Evolutionary conservation across 768 basidiomycete species (phyloP), one percentile per base, ranked within the genome.

Genomic region (Boletus bicolor): DNA sequence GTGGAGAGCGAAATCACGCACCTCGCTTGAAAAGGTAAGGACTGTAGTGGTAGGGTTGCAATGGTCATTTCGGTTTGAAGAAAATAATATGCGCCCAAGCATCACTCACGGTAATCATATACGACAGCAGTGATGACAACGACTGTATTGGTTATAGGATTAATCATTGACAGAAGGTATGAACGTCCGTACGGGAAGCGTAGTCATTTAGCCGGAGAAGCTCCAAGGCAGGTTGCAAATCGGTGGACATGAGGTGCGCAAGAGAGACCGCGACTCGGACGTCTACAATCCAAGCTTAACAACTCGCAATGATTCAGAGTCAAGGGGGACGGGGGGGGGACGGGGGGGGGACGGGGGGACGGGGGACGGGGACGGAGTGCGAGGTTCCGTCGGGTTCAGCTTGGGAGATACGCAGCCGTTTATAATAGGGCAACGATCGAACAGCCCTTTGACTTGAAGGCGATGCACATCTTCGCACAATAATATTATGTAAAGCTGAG

Each of bases 91-190:
- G 17, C 2, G 3, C 30, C 7, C n/a, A 3, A n/a, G 9, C 4
- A 30, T 21, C 6, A 32, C 60, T 52, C 32, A 60, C 58, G 4
- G 14, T 55, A 61, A 28, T 61, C 60, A 39, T 61, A 61, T 14
- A 32, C 37, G 5, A 56, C 44, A 35, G 34, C 34, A 19, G 43
- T 44, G 4, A 43, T 17, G 4, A 45, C 14, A 0, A 15, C 1
- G 7, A 59, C 57, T 60, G 14, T 2, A 14, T 7, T 7, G 2
- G 11, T 24, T 0, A 4, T 55, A 5, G 35, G 42, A 49, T 44
- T 2, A 2, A 47, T 21, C 10, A 17, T 39, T 19, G 17, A 43
- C 5, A 0, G 11, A 8, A 17, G 9, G 21, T 30, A 11, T n/a
- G 6, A 36, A 19, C 0, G 2, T 15, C 8, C 43, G 1, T 21